Evolutionary conservation across 495 filamentous ascomycete species (phyloP).

Genomic region (Daldinia caldariorum): DNA sequence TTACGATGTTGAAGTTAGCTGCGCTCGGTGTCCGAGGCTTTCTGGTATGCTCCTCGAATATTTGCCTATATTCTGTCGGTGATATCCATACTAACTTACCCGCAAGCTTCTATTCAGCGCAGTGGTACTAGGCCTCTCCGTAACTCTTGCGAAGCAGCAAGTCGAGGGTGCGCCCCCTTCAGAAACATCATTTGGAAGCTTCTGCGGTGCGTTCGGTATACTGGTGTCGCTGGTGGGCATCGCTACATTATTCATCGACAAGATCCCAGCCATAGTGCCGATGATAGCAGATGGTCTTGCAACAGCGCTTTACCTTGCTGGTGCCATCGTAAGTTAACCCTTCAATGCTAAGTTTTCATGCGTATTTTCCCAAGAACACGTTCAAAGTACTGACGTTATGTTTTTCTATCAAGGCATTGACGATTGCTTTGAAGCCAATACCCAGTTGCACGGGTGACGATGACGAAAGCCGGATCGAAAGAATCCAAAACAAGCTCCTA

Average conservation of each 20-base stretch:
- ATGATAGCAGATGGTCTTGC: conserved; percentile 58
- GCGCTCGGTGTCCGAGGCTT: conserved; percentile 24
- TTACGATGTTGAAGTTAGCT: conserved; percentile 34
- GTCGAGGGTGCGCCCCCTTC: conserved; percentile 48
- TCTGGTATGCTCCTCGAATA: conserved; percentile 24
- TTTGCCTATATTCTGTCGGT: too few relatives aligned
- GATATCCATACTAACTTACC: conserved; percentile 19
- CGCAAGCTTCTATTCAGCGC: conserved; percentile 59
- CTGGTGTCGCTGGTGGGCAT: conserved; percentile 54
- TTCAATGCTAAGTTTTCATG: background rate
- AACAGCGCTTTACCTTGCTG: conserved; percentile 58
- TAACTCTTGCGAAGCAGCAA: conserved; percentile 58
- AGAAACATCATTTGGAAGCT: conserved; percentile 57
- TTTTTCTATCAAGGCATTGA: conserved; percentile 52
- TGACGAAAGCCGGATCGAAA: conserved; percentile 9
- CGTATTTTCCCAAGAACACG: background rate
- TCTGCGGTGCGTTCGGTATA: conserved; percentile 61
- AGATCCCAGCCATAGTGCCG: conserved; percentile 52
- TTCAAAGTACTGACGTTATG: background rate
- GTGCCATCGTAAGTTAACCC: conserved; percentile 61
- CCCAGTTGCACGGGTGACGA: conserved; percentile 45
- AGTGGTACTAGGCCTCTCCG: conserved; percentile 60
- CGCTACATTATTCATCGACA: conserved; percentile 51
- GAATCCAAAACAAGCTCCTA: conserved; percentile 47
- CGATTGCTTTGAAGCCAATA: conserved; percentile 52